Evolutionary conservation across 805 yeast species (phyloP), one percentile per base, ranked within the genome.

Genomic region (Lachancea fermentati): DNA sequence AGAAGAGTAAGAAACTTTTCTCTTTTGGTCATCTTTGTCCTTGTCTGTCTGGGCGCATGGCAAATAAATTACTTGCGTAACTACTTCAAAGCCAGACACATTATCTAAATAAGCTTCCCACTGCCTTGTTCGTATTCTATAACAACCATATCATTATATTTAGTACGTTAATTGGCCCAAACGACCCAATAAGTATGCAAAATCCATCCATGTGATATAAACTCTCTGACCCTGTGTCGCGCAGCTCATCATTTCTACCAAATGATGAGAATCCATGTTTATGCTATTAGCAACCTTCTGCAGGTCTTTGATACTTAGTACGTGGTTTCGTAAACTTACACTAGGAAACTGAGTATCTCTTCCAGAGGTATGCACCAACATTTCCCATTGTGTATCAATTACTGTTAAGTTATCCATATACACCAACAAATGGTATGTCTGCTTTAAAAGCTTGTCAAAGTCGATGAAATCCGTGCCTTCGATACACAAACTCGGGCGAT

Each of bases 1-100:
- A 73, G 82, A 52, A 81, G 98, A 62, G 96, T 91, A 44, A 81
- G 87, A 68, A 79, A 81, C 68, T 93, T 93, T 63, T 85, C 95
- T 12, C 54, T 85, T 24, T 56, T 79, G 34, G 77, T 87, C 45
- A 72, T 88, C 43, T 22, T 81, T 30, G 72, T 87, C 28, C 75
- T 93, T 61, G 59, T 87, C 38, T 77, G 78, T 18, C 77, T 93
- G 54, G 96, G 97, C 36, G 79, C 74, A 29, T 91, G 97, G 95
- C 97, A 93, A 73, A 74, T 93, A 51, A 77, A 79, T 53, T 93
- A 93, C 68, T 75, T 93, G 68, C 82, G 96, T 69, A 82, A 85
- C 63, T 93, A 85, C 72, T 93, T 93, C 81, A 81, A 78, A 66
- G 76, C 87, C 33, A 85, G 84, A 63, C 91, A 85, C 59, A 84